Percentiles rank a stretch among this genome's conserved stretches.
Conservation (phyloP, 2,329 filamentous ascomycete species). For the Phaeosphaeriaceae sp. region DNA sequence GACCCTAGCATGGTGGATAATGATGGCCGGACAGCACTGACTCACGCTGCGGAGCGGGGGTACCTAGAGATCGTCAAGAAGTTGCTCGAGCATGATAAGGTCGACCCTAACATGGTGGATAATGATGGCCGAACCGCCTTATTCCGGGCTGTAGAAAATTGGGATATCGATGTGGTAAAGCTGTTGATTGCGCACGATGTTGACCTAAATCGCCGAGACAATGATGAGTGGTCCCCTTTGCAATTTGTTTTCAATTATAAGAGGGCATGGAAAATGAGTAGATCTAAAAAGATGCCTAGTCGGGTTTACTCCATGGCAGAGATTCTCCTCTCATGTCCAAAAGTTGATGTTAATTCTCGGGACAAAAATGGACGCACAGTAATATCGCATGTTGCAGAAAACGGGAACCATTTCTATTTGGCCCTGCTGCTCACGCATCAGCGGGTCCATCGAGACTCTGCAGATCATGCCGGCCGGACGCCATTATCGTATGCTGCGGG, state of each 20-base stretch:
- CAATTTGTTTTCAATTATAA: no score
- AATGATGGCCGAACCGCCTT: not conserved
- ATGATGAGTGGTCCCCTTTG: no score
- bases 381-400: not conserved
- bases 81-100: not conserved
- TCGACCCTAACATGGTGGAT: not conserved
- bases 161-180: not conserved
- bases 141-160: not conserved
- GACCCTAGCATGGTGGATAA: no score
- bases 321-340: not conserved
- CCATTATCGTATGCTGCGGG: slow-evolving; percentile 4
- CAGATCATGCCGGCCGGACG: slow-evolving; percentile 1
- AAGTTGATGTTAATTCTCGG: not conserved
- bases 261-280: no score
- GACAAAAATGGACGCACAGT: not conserved
- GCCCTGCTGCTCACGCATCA: not conserved
- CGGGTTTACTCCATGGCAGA: no score
- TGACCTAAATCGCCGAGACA: no score
- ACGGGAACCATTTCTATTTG: not conserved
- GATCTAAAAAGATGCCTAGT: no score
- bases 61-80: not conserved
- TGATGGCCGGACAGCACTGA: no score
- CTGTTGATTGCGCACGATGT: not conserved
- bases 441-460: not conserved
- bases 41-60: no score